Evolutionary conservation across 345 rosid species (phyloP).

Genomic region (Iberis pinnata): DNA sequence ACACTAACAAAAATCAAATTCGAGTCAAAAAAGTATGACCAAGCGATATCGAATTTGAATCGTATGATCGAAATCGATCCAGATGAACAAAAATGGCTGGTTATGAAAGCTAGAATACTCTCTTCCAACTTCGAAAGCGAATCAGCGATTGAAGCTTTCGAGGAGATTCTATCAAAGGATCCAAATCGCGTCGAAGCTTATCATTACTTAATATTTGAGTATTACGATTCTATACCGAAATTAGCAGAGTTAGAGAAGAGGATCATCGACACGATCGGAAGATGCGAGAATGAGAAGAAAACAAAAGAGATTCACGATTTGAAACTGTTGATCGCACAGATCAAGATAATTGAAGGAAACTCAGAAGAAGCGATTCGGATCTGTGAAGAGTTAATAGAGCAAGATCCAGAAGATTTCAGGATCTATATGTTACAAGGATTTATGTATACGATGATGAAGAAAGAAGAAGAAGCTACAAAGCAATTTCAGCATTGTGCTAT

Average conservation of each 20-base stretch:
- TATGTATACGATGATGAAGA: conserved; percentile 52
- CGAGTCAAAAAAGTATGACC: conserved; percentile 40
- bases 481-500: conserved; percentile 47
- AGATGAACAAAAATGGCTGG: conserved; percentile 49
- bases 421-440: conserved; percentile 65
- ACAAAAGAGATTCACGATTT: conserved; percentile 47
- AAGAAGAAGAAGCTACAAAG: conserved; percentile 62
- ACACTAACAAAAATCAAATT: conserved; percentile 51
- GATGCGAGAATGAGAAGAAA: conserved; percentile 55
- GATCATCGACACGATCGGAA: conserved; percentile 52
- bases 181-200: conserved; percentile 65
- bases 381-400: conserved; percentile 55
- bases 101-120: conserved; percentile 52
- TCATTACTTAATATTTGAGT: conserved; percentile 64
- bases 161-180: conserved; percentile 48
- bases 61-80: conserved; percentile 67
- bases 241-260: conserved; percentile 41
- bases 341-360: conserved; percentile 50
- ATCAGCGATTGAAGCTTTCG: conserved; percentile 45
- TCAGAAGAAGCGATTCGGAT: conserved; percentile 54
- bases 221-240: conserved; percentile 36
- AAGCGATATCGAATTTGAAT: conserved; percentile 44
- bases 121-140: conserved; percentile 43
- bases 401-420: conserved; percentile 69
- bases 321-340: conserved; percentile 57